Base-by-base conservation (phyloP, 2,329 filamentous ascomycete genomes). In the Macrophomina pseudophaseolina region DNA sequence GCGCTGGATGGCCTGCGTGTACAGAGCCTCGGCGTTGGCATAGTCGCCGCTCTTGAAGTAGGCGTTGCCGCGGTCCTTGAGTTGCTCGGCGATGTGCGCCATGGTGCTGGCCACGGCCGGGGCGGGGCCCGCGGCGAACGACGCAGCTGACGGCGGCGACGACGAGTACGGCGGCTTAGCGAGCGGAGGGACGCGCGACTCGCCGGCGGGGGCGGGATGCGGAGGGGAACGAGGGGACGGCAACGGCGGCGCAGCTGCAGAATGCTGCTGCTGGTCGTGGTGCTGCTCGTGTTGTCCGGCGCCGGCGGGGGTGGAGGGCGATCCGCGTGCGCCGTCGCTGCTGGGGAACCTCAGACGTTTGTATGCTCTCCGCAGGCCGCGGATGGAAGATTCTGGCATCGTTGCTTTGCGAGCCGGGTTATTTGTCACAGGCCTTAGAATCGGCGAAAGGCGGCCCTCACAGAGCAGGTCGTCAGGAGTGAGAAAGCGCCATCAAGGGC, bases 1-100 rank as follows among this genome's bases (percentile, higher is more conserved):
- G 75, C 89, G 88, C 72, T 91, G 88, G 72, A 97, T 93, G 81
- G 91, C 91, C 77, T 91, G 87, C 4, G 90, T 90, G 78, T 94
- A 94, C 67, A 89, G 80, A 23, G 83, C 83, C 69, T 93, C 90
- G 44, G 91, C 91, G 30, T 80, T 83, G 5, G 80, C 77, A 74
- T 85, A 94, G 71, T 94, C 88, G 68, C 86, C 87, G 8, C 82
- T 79, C 68, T 87, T 84, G 78, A 91, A 94, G 74, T 84, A 85
- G 62, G 81, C 82, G 77, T 91, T 91, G 69, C 90, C 89, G 62
- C 82, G 75, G 65, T 78, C 79, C 69, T 84, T 84, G 33, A 84
- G 76, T 69, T 80, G 76, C 64, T 84, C 81, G 32, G 82, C 82
- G 38, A 74, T 66, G 64, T 78, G 73, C 1, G 77, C 70, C 73